Conservation (phyloP, 352 stramenopile genomes). For the Phytophthora idaei region DNA sequence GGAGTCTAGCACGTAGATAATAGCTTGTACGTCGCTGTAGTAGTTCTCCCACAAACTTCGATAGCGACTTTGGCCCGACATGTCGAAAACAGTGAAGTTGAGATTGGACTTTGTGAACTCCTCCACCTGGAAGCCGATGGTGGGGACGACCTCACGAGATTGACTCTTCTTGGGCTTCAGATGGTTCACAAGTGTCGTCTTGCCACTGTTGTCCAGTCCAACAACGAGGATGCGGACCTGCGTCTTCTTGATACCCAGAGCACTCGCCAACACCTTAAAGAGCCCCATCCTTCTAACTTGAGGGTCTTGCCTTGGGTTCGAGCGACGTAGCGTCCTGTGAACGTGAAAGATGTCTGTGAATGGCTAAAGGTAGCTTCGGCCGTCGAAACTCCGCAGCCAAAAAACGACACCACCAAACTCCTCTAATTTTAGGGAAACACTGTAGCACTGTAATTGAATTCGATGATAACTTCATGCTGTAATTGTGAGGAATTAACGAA, state of each 20-base stretch:
- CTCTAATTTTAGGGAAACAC: conserved; percentile 29
- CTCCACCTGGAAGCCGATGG: conserved; percentile 91
- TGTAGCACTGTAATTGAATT: no score
- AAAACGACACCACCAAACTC: conserved; percentile 22
- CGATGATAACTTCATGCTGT: no score
- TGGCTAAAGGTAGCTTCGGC: conserved; percentile 4
- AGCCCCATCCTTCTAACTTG: conserved; percentile 65
- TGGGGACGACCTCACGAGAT: conserved; percentile 84
- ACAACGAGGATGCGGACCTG: conserved; percentile 90
- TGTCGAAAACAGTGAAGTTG: conserved; percentile 94
- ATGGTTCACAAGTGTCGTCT: conserved; percentile 93
- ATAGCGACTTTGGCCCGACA: conserved; percentile 87
- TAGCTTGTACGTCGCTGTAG: conserved; percentile 83
- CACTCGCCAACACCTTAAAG: conserved; percentile 82
- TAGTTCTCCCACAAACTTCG: conserved; percentile 88
- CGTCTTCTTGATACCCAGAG: conserved; percentile 83
- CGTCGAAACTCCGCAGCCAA: conserved; percentile 12
- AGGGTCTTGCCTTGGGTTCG: neutral
- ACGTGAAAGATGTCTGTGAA: conserved; percentile 18
- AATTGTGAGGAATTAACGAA: no score
- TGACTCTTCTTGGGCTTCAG: conserved; percentile 91
- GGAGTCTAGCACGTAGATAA: conserved; percentile 92
- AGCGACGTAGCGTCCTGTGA: conserved; percentile 1
- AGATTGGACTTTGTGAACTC: conserved; percentile 90
- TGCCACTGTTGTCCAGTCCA: conserved; percentile 91